Evolutionary conservation across 345 rosid species (phyloP).

Genomic region (Hibiscus tridactylites): DNA sequence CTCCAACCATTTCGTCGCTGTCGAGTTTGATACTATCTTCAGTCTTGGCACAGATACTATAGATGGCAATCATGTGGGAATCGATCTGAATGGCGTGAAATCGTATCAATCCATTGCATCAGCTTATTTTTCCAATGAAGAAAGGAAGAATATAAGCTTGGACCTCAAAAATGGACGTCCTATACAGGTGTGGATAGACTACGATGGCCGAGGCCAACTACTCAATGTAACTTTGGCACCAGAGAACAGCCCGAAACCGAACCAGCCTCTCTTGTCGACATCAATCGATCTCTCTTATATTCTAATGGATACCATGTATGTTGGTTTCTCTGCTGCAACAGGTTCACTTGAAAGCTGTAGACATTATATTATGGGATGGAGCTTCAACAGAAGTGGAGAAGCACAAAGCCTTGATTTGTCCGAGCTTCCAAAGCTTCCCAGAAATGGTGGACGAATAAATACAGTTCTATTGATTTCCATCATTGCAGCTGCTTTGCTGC

Average conservation of each 20-base stretch:
- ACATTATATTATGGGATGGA: slow-evolving; percentile 58
- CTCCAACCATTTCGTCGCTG: slow-evolving; percentile 39
- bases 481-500: slow-evolving; percentile 3
- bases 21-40: slow-evolving; percentile 50
- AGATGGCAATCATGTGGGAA: slow-evolving; percentile 40
- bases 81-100: slow-evolving; percentile 33
- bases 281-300: slow-evolving; percentile 28
- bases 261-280: slow-evolving; percentile 40
- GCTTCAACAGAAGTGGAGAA: slow-evolving; percentile 39
- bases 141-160: slow-evolving; percentile 10
- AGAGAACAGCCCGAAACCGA: slow-evolving; percentile 20
- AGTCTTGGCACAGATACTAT: slow-evolving; percentile 31
- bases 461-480: background rate
- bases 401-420: slow-evolving; percentile 32
- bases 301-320: slow-evolving; percentile 29
- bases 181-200: slow-evolving; percentile 52
- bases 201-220: slow-evolving; percentile 22
- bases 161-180: slow-evolving; percentile 21
- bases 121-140: slow-evolving; percentile 21
- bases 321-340: slow-evolving; percentile 51
- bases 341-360: slow-evolving; percentile 23
- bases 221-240: slow-evolving; percentile 50
- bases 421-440: slow-evolving; percentile 48
- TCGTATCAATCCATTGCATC: slow-evolving; percentile 28
- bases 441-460: background rate